Evolutionary conservation across 306 rosid species (phyloP), one percentile per base, ranked within the genome.

Genomic region (Citrullus amarus): DNA sequence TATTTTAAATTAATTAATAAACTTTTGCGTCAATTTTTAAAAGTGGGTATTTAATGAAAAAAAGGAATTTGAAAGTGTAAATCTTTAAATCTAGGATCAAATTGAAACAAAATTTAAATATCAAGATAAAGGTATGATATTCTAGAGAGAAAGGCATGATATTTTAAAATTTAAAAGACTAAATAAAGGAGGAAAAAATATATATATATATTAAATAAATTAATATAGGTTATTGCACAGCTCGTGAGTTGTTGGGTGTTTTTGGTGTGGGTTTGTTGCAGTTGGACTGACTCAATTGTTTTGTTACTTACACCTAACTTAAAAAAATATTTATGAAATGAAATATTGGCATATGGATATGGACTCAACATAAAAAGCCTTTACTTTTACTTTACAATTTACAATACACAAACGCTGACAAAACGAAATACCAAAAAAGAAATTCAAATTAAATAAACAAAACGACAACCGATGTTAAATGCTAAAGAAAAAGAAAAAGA

Each of bases 231-330:
- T 41, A 69, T 69, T 69, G 75, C 10, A 56, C 17, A 6, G 4
- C 75, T 69, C 55, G 75, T 69, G 75, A 69, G 75, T 43, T 69
- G 75, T 69, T 69, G 75, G 36, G 9, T 13, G 36, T 59, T 59
- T 59, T 59, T 59, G 13, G 16, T 25, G 46, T 59, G 39, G 39
- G 6, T 4, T 20, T 18, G 63, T 28, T 60, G 70, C 20, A 38
- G 25, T 34, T 8, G 75, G 75, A 69, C 75, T 69, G 11, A 69
- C 75, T 69, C 46, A 63, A 63, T 63, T 63, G 70, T 34, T 63
- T 63, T 61, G 28, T 25, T 25, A 25, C 15, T 61, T 30, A 1
- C 8, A 5, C 13, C 50, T 44, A 9, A 44, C 9, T 7, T 9
- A 1, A 44, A 44, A 44, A 41, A 41, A 41, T 41, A 39, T 39